phyloP scores from a whole-genome alignment of 495 filamentous ascomycete species.

The Penicillium samsonianum region DNA sequence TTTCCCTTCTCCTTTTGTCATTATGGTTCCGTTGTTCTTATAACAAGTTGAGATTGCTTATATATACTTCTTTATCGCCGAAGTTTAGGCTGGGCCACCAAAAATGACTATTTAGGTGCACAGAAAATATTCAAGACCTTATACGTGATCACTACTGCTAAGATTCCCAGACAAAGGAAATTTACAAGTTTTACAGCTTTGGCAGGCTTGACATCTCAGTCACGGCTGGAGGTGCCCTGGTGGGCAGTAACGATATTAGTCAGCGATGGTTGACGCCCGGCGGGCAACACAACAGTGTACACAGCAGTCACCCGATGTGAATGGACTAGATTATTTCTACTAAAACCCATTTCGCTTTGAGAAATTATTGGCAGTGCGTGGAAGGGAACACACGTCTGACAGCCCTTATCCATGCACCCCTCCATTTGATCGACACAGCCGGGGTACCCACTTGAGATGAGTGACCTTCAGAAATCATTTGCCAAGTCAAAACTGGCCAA shows the following conservation, averaged over 20 bases:
- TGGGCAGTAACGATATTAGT: conserved; percentile 1
- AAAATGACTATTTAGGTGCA: no score
- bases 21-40: no score
- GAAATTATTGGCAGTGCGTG: background rate
- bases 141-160: background rate
- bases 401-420: background rate
- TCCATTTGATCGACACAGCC: conserved; percentile 5
- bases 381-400: background rate
- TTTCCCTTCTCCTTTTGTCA: no score
- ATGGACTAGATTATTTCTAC: background rate
- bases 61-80: no score
- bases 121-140: no score
- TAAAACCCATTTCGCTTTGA: background rate
- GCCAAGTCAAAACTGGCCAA: conserved; percentile 73
- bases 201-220: background rate
- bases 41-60: no score
- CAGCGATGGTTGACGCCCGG: conserved; percentile 1
- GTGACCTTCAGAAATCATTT: conserved; percentile 81
- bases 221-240: no score
- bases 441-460: conserved; percentile 57
- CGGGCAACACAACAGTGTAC: no score
- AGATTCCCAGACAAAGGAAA: background rate
- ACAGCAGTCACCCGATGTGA: background rate
- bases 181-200: background rate
- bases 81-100: no score